phyloP scores from a whole-genome alignment of 208 protist genomes.

The Porcisia hertigi region DNA sequence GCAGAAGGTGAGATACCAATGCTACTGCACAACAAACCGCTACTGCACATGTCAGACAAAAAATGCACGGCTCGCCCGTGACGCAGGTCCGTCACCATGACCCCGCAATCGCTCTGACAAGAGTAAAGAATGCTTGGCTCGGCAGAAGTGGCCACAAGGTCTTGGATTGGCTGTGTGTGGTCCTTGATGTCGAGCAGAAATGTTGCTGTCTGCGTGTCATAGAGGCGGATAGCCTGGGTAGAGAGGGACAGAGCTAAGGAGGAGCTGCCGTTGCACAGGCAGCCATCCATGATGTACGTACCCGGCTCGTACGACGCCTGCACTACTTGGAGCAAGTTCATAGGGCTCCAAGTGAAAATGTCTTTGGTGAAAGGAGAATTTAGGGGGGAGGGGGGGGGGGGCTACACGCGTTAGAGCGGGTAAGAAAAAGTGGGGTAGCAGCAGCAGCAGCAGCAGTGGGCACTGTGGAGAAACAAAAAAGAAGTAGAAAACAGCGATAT shows the following conservation, averaged over 20 bases:
- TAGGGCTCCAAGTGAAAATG: not conserved
- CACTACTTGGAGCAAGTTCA: conserved; percentile 57
- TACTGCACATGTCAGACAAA: conserved; percentile 58
- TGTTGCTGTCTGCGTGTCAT: conserved; percentile 54
- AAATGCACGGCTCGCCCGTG: conserved; percentile 55
- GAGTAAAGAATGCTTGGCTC: conserved; percentile 64
- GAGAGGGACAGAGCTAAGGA: conserved; percentile 63
- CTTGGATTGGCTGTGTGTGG: conserved; percentile 68
- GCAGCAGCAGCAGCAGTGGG: not conserved
- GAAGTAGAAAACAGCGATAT: not conserved
- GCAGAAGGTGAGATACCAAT: conserved; percentile 56
- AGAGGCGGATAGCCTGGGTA: conserved; percentile 61
- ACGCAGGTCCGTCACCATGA: conserved; percentile 77
- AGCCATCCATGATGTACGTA: conserved; percentile 75
- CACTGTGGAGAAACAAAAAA: not conserved
- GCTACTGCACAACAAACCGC: conserved; percentile 46
- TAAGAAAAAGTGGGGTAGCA: not conserved
- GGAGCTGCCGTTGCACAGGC: conserved; percentile 51
- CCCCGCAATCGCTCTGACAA: conserved; percentile 76
- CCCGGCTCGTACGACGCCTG: conserved; percentile 55
- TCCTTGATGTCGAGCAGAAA: conserved; percentile 51
- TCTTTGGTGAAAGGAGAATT: not conserved
- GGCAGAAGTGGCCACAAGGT: conserved; percentile 48
- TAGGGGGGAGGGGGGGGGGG: not conserved
- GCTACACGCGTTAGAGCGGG: not conserved